phyloP scores from a whole-genome alignment of 306 rosid species.

The Quercus alba region DNA sequence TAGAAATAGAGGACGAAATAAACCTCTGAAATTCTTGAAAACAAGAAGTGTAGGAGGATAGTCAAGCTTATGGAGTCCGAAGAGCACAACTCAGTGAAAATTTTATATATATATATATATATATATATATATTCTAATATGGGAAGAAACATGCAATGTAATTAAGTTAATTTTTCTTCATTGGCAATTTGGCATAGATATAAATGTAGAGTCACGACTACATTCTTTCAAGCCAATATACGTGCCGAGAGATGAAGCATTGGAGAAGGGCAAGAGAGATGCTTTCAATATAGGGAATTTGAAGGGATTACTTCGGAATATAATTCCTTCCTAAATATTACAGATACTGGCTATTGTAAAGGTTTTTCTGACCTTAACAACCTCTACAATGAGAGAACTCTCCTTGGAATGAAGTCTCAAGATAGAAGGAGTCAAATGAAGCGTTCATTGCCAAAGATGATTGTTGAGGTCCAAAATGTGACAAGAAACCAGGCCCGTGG shows the following conservation, averaged over 20 bases:
- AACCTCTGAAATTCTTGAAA: too few species aligned
- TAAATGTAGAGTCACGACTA: neutral
- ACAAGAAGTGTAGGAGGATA: too few species aligned
- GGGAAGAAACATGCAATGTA: neutral
- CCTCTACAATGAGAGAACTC: neutral
- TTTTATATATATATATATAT: too few species aligned
- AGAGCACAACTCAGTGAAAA: too few species aligned
- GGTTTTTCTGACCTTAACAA: neutral
- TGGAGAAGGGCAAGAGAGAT: slow-evolving; percentile 7
- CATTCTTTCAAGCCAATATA: neutral
- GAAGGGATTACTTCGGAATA: slow-evolving; percentile 2
- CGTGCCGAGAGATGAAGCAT: slow-evolving; percentile 18
- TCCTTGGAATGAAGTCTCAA: neutral
- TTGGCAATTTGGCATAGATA: neutral
- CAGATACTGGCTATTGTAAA: neutral
- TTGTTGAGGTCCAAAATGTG: too few species aligned
- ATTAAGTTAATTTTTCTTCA: neutral
- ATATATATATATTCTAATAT: too few species aligned
- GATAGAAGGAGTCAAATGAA: neutral
- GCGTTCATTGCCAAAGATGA: neutral
- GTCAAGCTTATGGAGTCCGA: too few species aligned
- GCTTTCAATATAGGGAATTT: slow-evolving; percentile 9
- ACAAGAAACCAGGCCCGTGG: too few species aligned
- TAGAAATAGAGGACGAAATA: too few species aligned
- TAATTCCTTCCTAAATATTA: neutral